A percentile compares a stretch with the other conserved stretches of the same genome.
These are phyloP conservation scores for Fistulifera pelliculosa DNA, from an alignment of 108 stramenopile genomes.

Conservation along the genomic window DNA sequence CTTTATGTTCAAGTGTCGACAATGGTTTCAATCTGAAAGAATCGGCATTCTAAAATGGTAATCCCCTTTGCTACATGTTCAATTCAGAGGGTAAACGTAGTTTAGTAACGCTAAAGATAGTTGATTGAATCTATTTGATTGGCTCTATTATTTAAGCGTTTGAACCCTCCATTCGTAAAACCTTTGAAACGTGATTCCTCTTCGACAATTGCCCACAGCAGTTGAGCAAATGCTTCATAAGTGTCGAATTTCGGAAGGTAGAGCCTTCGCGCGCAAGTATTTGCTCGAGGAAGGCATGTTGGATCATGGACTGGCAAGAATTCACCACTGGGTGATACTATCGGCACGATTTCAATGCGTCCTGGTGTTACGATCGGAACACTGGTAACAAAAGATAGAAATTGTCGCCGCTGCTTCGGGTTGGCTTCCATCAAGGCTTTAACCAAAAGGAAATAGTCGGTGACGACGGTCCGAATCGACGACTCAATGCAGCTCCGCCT, in stretches of 20 bases:
- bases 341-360: constrained; percentile 34
- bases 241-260: constrained; percentile 42
- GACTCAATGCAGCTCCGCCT: constrained; percentile 25
- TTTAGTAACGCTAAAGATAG: too few species aligned
- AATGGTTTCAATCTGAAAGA: too few species aligned
- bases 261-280: constrained; percentile 37
- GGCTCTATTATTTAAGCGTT: too few species aligned
- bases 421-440: constrained; percentile 34
- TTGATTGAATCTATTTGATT: too few species aligned
- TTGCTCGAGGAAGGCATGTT: constrained; percentile 34
- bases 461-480: constrained; percentile 35
- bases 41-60: too few species aligned
- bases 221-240: constrained; percentile 28
- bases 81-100: too few species aligned
- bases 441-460: constrained; percentile 34
- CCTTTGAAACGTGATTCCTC: constrained; percentile 41
- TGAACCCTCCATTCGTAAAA: constrained; percentile 42
- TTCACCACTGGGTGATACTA: constrained; percentile 31
- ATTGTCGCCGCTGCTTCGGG: constrained; percentile 32
- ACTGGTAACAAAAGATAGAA: constrained; percentile 42
- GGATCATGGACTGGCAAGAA: constrained; percentile 38
- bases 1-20: too few species aligned
- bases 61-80: too few species aligned
- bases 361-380: constrained; percentile 51
- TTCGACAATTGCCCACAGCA: constrained; percentile 28